Evolutionary conservation across 192 early-diverging fungal genomes (phyloP), one percentile per base, ranked within the genome.

Genomic region (Coemansia asiatica): DNA sequence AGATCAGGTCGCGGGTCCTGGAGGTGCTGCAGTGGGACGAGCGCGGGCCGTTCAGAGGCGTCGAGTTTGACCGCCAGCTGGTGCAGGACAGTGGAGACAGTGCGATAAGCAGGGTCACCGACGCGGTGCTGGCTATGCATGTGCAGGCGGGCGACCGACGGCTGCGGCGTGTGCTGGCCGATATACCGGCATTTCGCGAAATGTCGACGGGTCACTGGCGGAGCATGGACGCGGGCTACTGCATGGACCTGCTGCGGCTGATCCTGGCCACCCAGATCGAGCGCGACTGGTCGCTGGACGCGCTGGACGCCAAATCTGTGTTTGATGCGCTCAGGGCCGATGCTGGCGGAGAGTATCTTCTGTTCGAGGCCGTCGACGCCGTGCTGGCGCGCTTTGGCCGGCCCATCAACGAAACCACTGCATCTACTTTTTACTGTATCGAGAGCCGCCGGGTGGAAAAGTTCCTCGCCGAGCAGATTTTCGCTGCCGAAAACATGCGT

Each of bases 401-500:
- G 0, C 23, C 23, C 13, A 21, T 55, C n/a, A 18, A 13, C 25
- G 27, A 16, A 13, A 6, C 33, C 10, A 2, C 13, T 12, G 7
- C 2, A 1, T 38, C 63, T 1, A 50, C 13, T 12, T 29, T 51
- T 28, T 82, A 74, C 47, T 56, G 56, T 1, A 71, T 82, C 29
- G 75, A 74, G 18, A 40, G 46, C n/a, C 15, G 8, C 2, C 56
- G 66, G 12, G 80, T 82, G 4, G 75, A 68, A 2, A 53, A 28
- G 47, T 82, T 60, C 61, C 56, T 82, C 40, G 80, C 80, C 31
- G 65, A 71, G 60, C 74, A 77, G 50, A 71, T 82, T 16, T 82
- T 82, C 48, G 67, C 58, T 2, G 59, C 68, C 9, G 71, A 74
- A 51, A 60, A 50, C 10, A 47, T 64, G 47, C 68, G 72, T 15